phyloP scores from a whole-genome alignment of 2,329 filamentous ascomycete species.

The Magnaporthales sp. region DNA sequence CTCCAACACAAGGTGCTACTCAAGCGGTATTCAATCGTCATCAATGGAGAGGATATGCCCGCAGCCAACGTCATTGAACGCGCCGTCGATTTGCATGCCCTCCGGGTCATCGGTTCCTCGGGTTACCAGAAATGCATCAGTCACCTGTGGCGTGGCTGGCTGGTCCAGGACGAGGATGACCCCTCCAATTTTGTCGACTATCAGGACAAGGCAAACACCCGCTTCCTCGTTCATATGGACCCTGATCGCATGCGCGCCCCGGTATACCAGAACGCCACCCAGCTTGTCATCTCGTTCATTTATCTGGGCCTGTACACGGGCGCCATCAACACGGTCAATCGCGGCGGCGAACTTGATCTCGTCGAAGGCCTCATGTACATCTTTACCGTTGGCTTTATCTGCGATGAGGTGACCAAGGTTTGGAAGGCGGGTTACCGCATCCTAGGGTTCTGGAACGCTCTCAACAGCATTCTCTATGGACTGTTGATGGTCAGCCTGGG shows the following conservation, averaged over 20 bases:
- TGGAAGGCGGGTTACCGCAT: conserved; percentile 93
- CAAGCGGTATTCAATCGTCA: conserved; percentile 76
- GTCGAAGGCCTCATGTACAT: conserved; percentile 80
- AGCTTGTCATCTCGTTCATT: conserved; percentile 74
- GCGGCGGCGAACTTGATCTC: conserved; percentile 70
- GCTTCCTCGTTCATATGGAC: conserved; percentile 76
- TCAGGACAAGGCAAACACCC: conserved; percentile 67
- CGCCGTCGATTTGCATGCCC: conserved; percentile 84
- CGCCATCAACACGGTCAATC: conserved; percentile 92
- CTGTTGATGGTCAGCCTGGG: conserved; percentile 72
- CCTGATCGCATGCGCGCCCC: conserved; percentile 92
- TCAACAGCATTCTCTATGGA: conserved; percentile 77
- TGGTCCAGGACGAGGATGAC: conserved; percentile 91
- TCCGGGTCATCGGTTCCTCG: conserved; percentile 80
- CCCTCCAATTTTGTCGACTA: conserved; percentile 86
- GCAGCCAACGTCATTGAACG: conserved; percentile 88
- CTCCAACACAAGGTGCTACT: conserved; percentile 76
- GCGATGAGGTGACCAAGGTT: conserved; percentile 79
- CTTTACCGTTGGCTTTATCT: conserved; percentile 86
- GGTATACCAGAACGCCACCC: conserved; percentile 83
- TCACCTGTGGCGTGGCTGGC: conserved; percentile 91
- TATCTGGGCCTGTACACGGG: conserved; percentile 81
- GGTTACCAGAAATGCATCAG: conserved; percentile 94
- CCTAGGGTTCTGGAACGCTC: conserved; percentile 93
- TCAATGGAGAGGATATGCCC: conserved; percentile 60